These are phyloP conservation scores for Ogataea saltuana DNA, from an alignment of 805 yeast genomes.

Conservation along the genomic window DNA sequence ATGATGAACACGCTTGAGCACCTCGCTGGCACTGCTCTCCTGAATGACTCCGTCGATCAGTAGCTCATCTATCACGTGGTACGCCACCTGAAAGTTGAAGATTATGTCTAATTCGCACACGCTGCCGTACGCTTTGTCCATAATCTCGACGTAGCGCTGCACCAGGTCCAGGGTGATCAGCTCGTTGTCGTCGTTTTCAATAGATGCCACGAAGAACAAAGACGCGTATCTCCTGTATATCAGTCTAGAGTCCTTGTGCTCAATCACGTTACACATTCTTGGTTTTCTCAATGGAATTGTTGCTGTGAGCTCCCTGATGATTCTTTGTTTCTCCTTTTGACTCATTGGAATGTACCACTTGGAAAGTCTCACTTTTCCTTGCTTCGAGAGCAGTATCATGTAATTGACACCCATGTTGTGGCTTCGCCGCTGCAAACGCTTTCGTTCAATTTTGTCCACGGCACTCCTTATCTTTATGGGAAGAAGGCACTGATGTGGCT, in stretches of 20 bases:
- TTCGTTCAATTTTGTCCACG: neutral
- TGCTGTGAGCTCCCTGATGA: slow-evolving; percentile 83
- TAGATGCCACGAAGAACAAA: slow-evolving; percentile 83
- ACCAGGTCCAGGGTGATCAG: slow-evolving; percentile 80
- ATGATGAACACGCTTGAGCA: slow-evolving; percentile 70
- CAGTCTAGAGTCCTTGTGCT: slow-evolving; percentile 79
- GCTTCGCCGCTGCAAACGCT: no score
- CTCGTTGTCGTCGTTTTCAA: slow-evolving; percentile 84
- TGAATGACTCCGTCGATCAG: slow-evolving; percentile 84
- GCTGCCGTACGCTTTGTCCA: slow-evolving; percentile 94
- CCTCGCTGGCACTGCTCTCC: slow-evolving; percentile 80
- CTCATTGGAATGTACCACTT: slow-evolving; percentile 89
- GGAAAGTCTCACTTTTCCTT: slow-evolving; percentile 89
- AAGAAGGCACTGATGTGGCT: slow-evolving; percentile 1
- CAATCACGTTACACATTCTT: slow-evolving; percentile 93
- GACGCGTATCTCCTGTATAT: slow-evolving; percentile 94
- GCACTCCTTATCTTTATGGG: neutral
- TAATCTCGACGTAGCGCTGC: slow-evolving; percentile 92
- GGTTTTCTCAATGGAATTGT: slow-evolving; percentile 81
- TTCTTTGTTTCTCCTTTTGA: slow-evolving; percentile 83
- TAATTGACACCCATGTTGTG: slow-evolving; percentile 71
- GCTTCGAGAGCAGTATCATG: slow-evolving; percentile 80
- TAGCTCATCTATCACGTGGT: slow-evolving; percentile 87
- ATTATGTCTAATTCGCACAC: slow-evolving; percentile 97
- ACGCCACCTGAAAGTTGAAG: slow-evolving; percentile 92